Base-by-base conservation (phyloP, 768 basidiomycete genomes). In the Hypsizygus marmoreus region DNA sequence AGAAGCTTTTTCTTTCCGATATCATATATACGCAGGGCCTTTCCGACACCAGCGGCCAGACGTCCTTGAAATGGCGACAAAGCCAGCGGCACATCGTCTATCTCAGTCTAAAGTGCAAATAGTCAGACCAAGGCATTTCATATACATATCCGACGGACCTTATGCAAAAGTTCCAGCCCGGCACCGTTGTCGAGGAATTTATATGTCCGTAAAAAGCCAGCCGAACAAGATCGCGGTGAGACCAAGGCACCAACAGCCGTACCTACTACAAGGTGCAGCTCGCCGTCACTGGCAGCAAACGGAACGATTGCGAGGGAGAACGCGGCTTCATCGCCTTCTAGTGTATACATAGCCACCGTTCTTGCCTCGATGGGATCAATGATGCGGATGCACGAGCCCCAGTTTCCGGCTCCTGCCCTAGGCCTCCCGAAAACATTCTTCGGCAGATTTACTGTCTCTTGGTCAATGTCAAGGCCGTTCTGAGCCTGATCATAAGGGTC, bases 1-100 rank as follows among this genome's bases (percentile, higher is more conserved):
- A 99, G 73, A 50, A 99, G 75, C 58, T 97, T 97, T 70, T 97
- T 97, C 76, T 95, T 98, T 28, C 97, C 97, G 31, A 97, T 86
- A 58, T 99, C 97, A 62, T 98, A 99, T 39, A 99, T 74, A 43
- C 95, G 73, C 51, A 99, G 67, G 2, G 95, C 81, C 60, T 95
- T 97, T 17, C 97, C 97, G 31, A 98, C 86, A 45, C 97, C 97
- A 23, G 90, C 95, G 25, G 84, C 79, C 5, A 99, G 74, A 45
- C 89, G 80, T 10, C 97, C 97, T 66, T 98, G 95, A 85, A 98
- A 98, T 1, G 79, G 87, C 60, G 95, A 72, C 29, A 98, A 67
- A 16, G 90, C 84, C 37, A 91, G 70, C 10, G 97, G 97, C 1
- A 99, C 87, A 56, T 99, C 97, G 58, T 97, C 95, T 3, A 85